Evolutionary conservation across 2,329 filamentous ascomycete species (phyloP).

Genomic region (Ustulina deusta): DNA sequence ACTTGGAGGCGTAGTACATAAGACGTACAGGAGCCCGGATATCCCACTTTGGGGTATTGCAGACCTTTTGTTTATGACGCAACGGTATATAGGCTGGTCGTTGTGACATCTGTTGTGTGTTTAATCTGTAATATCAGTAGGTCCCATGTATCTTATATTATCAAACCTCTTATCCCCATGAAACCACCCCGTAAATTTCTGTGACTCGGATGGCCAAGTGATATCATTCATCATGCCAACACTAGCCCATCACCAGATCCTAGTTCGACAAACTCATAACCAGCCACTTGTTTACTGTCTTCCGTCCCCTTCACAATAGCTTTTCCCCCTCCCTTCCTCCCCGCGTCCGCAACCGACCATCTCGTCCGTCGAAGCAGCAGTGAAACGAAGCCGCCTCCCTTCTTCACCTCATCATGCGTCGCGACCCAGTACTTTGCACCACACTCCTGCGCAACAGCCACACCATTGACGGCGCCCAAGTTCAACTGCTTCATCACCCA

Average conservation of each 20-base stretch:
- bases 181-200: background rate
- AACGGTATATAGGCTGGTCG: no score
- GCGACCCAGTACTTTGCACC: constrained; percentile 68
- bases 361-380: constrained; percentile 59
- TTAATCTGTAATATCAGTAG: background rate
- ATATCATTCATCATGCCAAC: constrained; percentile 47
- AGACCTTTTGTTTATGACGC: no score
- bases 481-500: constrained; percentile 68
- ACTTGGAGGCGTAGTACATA: no score
- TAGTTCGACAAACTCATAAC: constrained; percentile 63
- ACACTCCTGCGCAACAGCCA: constrained; percentile 30
- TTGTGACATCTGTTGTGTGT: no score
- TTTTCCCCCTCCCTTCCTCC: constrained; percentile 53
- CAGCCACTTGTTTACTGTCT: constrained; percentile 45
- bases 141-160: no score
- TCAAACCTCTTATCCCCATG: no score
- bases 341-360: constrained; percentile 59
- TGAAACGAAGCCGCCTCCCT: constrained; percentile 68
- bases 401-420: constrained; percentile 74
- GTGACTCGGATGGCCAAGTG: background rate
- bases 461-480: constrained; percentile 70
- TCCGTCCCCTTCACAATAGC: constrained; percentile 40
- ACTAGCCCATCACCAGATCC: constrained; percentile 68
- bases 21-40: no score
- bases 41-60: no score